Evolutionary conservation across 371 early-diverging fungal genomes (phyloP).

Genomic region (Rhizopus arrhizus): DNA sequence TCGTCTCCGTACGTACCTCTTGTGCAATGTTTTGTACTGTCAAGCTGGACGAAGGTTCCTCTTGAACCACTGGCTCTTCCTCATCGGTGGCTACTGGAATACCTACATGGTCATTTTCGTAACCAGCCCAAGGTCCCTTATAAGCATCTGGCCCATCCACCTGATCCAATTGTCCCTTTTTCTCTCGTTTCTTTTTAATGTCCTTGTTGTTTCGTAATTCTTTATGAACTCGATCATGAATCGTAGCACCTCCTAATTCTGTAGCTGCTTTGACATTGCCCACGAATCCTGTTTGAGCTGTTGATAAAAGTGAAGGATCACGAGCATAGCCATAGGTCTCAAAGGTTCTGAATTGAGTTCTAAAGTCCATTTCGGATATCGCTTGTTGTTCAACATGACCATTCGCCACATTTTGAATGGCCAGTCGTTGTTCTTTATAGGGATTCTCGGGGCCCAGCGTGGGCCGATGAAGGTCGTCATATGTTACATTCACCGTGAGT

Average conservation of each 20-base stretch:
- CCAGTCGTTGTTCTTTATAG: constrained; percentile 50
- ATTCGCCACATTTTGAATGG: constrained; percentile 68
- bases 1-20: constrained; percentile 63
- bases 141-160: constrained; percentile 83
- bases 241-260: constrained; percentile 51
- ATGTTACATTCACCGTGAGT: constrained; percentile 78
- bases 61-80: constrained; percentile 56
- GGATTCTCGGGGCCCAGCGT: constrained; percentile 82
- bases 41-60: constrained; percentile 21
- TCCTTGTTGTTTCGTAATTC: constrained; percentile 54
- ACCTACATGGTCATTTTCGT: constrained; percentile 77
- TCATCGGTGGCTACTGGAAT: constrained; percentile 61
- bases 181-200: constrained; percentile 65
- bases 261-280: constrained; percentile 67
- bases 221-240: constrained; percentile 58
- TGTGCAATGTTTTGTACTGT: constrained; percentile 35
- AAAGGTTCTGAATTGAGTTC: constrained; percentile 80
- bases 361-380: constrained; percentile 76
- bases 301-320: constrained; percentile 68
- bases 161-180: constrained; percentile 76
- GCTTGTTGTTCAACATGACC: constrained; percentile 84
- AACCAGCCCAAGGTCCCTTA: constrained; percentile 96
- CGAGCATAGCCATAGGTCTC: constrained; percentile 82
- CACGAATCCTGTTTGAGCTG: constrained; percentile 67
- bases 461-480: constrained; percentile 70